Evolutionary conservation across 2,329 filamentous ascomycete species (phyloP), one percentile per base, ranked within the genome.

Genomic region (Botrytis fragariae): DNA sequence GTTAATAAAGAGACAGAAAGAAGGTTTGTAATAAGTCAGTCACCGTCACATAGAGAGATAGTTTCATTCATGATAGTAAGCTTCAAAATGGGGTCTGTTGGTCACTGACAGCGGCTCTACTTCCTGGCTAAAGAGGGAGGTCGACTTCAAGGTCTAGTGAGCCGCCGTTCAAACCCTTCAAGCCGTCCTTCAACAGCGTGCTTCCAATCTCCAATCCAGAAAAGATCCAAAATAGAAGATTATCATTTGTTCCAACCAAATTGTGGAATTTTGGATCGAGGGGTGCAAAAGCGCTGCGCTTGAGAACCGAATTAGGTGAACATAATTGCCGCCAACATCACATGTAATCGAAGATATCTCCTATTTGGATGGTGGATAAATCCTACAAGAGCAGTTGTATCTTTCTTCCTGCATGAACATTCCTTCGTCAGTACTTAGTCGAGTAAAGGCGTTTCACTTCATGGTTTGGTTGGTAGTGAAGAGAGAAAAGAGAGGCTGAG

Each of bases 301-400:
- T 67, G 32, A 39, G 39, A 39, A 8, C 25, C 64, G 45, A 67
- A 67, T 67, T 54, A 67, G 64, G 25, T 67, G 45, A 67, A 20
- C 32, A 67, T 39, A 29, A 67, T 67, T 67, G 64, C 64, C 70
- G 70, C 70, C 61, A 67, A 59, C 63, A 60, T 48, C 70, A 59
- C 44, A 67, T 59, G 37, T 32, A 22, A 18, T 37, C 42, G 69
- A 62, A 54, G 59, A 71, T 54, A 39, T 45, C 62, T 54, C 69
- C 59, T 64, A 32, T 64, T 71, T 54, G 32, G 32, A 25, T 14
- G 29, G 39, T 32, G 61, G 61, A n/a, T 64, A 37, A 64, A 71
- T 71, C 69, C 69, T 71, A 71, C 60, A 42, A 44, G n/a, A 39
- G 18, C 42, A 39, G 32, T 54, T 35, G 16, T 35, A 42, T 37